Base-by-base conservation (phyloP, 495 filamentous ascomycete genomes). In the Bombardia bombarda region DNA sequence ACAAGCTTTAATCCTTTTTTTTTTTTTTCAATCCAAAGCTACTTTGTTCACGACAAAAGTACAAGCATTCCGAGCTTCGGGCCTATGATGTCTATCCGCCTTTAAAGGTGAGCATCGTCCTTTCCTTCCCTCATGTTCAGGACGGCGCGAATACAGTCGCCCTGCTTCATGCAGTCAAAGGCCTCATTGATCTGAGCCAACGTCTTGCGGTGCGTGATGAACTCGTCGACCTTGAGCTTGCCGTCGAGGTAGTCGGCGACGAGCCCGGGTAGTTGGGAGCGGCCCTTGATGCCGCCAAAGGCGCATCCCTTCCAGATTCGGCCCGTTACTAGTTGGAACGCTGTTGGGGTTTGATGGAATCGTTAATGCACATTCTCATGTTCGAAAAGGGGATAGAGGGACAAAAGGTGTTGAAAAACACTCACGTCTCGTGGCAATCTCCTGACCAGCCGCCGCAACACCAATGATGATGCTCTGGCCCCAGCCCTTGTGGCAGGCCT, bases 401-500 rank as follows among this genome's bases (percentile, higher is more conserved):
- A 4, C 7, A 24, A 26, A 45, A 39, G 36, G 14, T 17, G 26
- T 44, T 36, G 17, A 25, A 10, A 7, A 10, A 26, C 50, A 84
- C 90, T 74, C 74, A 97, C 90, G 92, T 61, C 92, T 76, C 32
- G 92, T 98, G 42, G 79, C 74, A 43, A 98, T 98, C 74, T 98
- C 92, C 71, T 97, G 90, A 16, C 92, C 92, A 38, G 93, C 93
- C 46, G 92, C 93, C 36, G 92, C 92, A 43, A 98, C 92, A 56
- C 92, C 92, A 57, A 98, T 98, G 58, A 98, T 79, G 55, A 98
- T 94, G 56, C 86, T 93, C 80, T 97, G 80, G 46, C 92, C 92
- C 92, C 92, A 98, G 23, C 92, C 92, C 77, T 98, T 98, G 68
- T 98, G 93, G 69, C 92, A 98, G 28, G 92, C 90, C 71, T 98